Evolutionary conservation across 2,329 filamentous ascomycete species (phyloP), one percentile per base, ranked within the genome.

Genomic region (Fusarium ambrosium): DNA sequence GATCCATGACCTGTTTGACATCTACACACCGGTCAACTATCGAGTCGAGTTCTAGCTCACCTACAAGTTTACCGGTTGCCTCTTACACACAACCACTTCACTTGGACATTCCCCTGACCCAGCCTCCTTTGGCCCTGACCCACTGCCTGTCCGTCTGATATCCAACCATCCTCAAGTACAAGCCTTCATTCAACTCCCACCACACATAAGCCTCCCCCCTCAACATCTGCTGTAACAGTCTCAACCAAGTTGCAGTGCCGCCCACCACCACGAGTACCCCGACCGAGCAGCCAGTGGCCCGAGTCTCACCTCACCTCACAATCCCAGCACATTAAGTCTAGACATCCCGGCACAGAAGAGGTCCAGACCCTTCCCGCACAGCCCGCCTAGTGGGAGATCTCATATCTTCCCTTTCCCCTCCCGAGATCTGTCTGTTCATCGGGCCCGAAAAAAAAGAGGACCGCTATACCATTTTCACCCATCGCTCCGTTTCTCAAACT

Each of bases 1-100:
- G 59, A 71, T 71, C 68, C 56, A 72, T 65, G 27, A 68, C 45
- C 71, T 32, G 48, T 62, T 65, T 66, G 62, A 70, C 59, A 65
- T 51, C 43, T 62, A 64, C 43, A 56, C 66, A 56, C 58, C 68
- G 34, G 45, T 61, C 66, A 60, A 58, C 37, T 56, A 60, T 73
- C 51, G 36, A 73, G 34, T 36, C 34, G 63, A 34, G 56, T 29
- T 58, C 56, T 51, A 71, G 68, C 68, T 63, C 53, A 70, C 66
- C 68, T 69, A 70, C 69, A 72, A 66, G 41, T 45, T 27, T 10
- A 56, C 43, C 48, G 36, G 20, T 37, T 70, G 22, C 43, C 24
- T 53, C 48, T 66, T 43, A 34, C 48, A 27, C 22, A 51, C 24
- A 16, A 27, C 24, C 45, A 13, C 45, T 51, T 29, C 45, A 29